Conservation (phyloP, 2,329 filamentous ascomycete genomes). For the Coniochaeta sp. region DNA sequence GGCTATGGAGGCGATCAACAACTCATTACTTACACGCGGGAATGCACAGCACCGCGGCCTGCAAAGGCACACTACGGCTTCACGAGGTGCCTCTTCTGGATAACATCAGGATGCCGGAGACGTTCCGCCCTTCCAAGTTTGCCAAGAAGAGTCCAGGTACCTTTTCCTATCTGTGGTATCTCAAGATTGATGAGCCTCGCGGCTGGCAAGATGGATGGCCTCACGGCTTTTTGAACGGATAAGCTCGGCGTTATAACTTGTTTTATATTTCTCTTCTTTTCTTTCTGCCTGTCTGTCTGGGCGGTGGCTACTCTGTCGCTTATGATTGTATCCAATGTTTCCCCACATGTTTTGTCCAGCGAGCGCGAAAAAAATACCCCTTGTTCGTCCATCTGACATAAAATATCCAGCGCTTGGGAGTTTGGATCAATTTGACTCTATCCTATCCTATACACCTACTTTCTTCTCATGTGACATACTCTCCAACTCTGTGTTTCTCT, state of each 20-base stretch:
- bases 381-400: neutral
- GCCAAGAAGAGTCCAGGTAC: too few relatives aligned
- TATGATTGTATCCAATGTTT: neutral
- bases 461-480: too few relatives aligned
- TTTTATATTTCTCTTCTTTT: neutral
- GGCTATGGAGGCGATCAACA: neutral
- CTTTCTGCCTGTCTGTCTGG: neutral
- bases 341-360: neutral
- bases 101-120: neutral
- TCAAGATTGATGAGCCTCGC: conserved; percentile 25
- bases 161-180: neutral
- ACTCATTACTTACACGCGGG: conserved; percentile 8
- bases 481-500: neutral
- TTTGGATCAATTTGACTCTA: neutral
- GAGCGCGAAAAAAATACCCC: conserved; percentile 1
- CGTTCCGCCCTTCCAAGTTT: neutral
- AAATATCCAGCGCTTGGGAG: neutral
- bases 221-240: conserved; percentile 20
- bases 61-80: neutral
- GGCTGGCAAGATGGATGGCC: conserved; percentile 28
- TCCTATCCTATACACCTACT: neutral
- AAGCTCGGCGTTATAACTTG: conserved; percentile 9
- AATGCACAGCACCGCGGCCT: conserved; percentile 4
- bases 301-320: neutral
- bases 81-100: neutral